phyloP scores from a whole-genome alignment of 352 stramenopile species.

The Phytophthora syringae region DNA sequence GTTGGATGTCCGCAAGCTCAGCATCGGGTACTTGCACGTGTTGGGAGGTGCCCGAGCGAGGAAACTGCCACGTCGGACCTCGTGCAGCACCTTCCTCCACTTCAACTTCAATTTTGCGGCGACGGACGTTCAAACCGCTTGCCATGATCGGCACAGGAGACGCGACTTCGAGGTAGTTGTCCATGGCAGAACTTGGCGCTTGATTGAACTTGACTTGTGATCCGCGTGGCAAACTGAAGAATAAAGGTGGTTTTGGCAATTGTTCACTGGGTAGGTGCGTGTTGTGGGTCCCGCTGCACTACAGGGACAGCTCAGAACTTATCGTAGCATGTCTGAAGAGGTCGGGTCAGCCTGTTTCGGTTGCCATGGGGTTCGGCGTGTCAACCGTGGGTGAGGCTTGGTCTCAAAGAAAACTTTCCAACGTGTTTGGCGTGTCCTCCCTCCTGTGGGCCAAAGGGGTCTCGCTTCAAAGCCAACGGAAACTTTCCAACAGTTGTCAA shows the following conservation, averaged over 20 bases:
- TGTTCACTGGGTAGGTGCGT: too few relatives aligned
- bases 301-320: too few relatives aligned
- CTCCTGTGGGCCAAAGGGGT: slow-evolving; percentile 5
- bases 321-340: too few relatives aligned
- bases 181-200: not conserved
- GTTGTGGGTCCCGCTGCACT: too few relatives aligned
- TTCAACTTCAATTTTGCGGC: slow-evolving; percentile 42
- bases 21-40: slow-evolving; percentile 28
- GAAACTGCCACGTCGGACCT: slow-evolving; percentile 38
- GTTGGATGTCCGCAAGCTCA: slow-evolving; percentile 32
- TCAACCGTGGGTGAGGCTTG: too few relatives aligned
- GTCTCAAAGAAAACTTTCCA: too few relatives aligned
- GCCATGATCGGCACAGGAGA: slow-evolving; percentile 19
- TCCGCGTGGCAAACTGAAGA: slow-evolving; percentile 19
- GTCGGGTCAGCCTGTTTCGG: too few relatives aligned
- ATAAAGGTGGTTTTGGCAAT: not conserved
- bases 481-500: slow-evolving; percentile 11
- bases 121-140: slow-evolving; percentile 21
- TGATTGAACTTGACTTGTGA: slow-evolving; percentile 16
- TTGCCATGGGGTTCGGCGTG: too few relatives aligned
- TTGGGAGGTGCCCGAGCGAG: slow-evolving; percentile 26
- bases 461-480: not conserved
- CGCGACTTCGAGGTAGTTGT: slow-evolving; percentile 27
- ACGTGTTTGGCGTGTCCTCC: not conserved
- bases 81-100: slow-evolving; percentile 18